Percentiles rank a stretch among this genome's conserved stretches.
These are phyloP conservation scores for Annona cherimola DNA, from an alignment of 164 flowering plant species.

Conservation along the genomic window DNA sequence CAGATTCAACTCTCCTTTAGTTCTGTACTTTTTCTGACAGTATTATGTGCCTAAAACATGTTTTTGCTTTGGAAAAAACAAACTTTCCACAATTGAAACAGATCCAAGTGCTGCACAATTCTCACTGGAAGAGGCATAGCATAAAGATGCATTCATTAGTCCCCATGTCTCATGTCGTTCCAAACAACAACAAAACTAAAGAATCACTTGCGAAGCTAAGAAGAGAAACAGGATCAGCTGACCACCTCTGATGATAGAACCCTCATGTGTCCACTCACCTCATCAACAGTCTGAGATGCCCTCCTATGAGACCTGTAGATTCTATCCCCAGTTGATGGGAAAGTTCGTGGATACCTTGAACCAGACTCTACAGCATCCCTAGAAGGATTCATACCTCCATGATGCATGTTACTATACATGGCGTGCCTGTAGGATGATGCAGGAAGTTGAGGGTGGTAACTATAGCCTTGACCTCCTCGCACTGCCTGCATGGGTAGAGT, in stretches of 20 bases:
- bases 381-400: conserved; percentile 24
- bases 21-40: no score
- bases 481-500: conserved; percentile 37
- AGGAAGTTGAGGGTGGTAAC: conserved; percentile 35
- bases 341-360: conserved; percentile 34
- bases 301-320: conserved; percentile 42
- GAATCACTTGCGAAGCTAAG: neutral
- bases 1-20: no score
- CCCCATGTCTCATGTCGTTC: no score
- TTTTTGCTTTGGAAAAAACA: no score
- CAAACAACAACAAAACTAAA: neutral
- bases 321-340: conserved; percentile 42
- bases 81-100: no score
- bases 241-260: conserved; percentile 55
- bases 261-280: conserved; percentile 40
- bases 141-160: no score
- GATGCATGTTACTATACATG: conserved; percentile 15
- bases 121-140: no score
- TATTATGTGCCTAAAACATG: no score
- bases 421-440: conserved; percentile 35
- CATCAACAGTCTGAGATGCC: conserved; percentile 36
- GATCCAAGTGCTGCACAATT: no score
- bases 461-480: conserved; percentile 30
- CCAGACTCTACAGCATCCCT: conserved; percentile 34
- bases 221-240: neutral